A percentile compares a stretch with the other conserved stretches of the same genome.
Evolutionary conservation across 2,329 filamentous ascomycete species (phyloP).

Genomic region (Cercospora sesami): DNA sequence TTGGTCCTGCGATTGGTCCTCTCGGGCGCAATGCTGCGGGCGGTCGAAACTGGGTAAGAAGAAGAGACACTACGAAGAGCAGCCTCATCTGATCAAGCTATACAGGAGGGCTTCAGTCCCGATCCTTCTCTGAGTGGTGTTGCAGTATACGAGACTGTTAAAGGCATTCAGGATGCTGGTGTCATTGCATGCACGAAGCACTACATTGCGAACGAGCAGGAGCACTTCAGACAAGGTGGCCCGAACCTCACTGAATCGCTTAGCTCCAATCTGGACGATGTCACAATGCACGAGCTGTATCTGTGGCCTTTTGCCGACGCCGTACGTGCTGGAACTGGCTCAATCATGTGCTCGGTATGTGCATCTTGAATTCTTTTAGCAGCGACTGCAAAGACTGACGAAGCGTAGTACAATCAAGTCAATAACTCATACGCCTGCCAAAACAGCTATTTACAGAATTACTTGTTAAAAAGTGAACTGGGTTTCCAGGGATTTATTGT

Average conservation of each 20-base stretch:
- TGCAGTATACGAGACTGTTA: constrained; percentile 69
- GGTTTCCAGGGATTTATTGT: constrained; percentile 80
- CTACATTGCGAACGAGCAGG: constrained; percentile 72
- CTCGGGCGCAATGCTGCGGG: constrained; percentile 67
- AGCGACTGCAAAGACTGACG: background rate
- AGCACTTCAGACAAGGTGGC: constrained; percentile 64
- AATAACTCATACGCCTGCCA: constrained; percentile 81
- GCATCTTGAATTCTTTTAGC: background rate
- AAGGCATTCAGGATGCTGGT: constrained; percentile 78
- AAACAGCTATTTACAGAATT: constrained; percentile 74
- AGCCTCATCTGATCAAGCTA: constrained; percentile 3
- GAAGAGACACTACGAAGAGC: background rate
- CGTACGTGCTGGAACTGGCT: constrained; percentile 51
- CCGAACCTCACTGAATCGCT: constrained; percentile 61
- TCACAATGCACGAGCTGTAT: constrained; percentile 54
- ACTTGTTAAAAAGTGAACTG: constrained; percentile 73
- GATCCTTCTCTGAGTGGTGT: constrained; percentile 75
- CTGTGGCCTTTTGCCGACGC: constrained; percentile 54
- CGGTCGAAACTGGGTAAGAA: constrained; percentile 68
- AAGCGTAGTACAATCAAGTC: constrained; percentile 62
- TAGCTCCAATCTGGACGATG: constrained; percentile 64
- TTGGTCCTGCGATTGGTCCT: constrained; percentile 76
- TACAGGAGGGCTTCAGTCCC: constrained; percentile 56
- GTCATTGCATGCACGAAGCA: constrained; percentile 84
- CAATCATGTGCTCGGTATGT: constrained; percentile 56